Conservation (phyloP, 2,329 filamentous ascomycete genomes). For the Plectosphaerella plurivora region DNA sequence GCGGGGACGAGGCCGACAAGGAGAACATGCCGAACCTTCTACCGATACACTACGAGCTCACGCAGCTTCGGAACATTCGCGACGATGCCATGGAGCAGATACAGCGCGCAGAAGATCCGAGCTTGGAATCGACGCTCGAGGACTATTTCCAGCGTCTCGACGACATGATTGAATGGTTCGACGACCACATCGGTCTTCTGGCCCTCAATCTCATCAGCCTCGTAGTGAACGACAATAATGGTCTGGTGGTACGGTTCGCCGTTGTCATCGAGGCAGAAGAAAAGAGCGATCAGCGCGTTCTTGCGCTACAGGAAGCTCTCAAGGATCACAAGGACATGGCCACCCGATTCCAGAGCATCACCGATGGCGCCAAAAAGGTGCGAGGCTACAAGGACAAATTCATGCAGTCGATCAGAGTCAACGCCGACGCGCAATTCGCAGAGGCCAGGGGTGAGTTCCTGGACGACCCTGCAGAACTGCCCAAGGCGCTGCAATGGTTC, state of each 20-base stretch:
- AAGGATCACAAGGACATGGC: slow-evolving; percentile 95
- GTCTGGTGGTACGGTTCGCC: slow-evolving; percentile 85
- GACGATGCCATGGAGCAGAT: slow-evolving; percentile 98
- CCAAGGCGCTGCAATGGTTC: slow-evolving; percentile 90
- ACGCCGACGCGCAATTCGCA: slow-evolving; percentile 70
- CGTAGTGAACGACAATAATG: slow-evolving; percentile 80
- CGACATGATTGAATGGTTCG: slow-evolving; percentile 87
- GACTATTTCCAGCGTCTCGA: slow-evolving; percentile 88
- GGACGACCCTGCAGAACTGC: slow-evolving; percentile 75
- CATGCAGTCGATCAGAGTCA: slow-evolving; percentile 70
- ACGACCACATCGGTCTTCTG: slow-evolving; percentile 85
- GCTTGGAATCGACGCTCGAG: slow-evolving; percentile 75
- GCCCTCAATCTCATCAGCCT: slow-evolving; percentile 88
- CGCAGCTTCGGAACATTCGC: slow-evolving; percentile 84
- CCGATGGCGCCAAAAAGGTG: slow-evolving; percentile 84
- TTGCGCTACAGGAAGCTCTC: slow-evolving; percentile 88
- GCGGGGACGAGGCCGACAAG: slow-evolving; percentile 76
- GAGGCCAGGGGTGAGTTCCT: slow-evolving; percentile 70
- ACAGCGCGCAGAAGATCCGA: slow-evolving; percentile 65
- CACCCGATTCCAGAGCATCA: slow-evolving; percentile 89
- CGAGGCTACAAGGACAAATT: slow-evolving; percentile 98
- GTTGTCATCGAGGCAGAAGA: slow-evolving; percentile 94
- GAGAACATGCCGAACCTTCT: slow-evolving; percentile 92
- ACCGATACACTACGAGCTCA: slow-evolving; percentile 86
- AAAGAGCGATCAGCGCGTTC: slow-evolving; percentile 88